Evolutionary conservation across 345 rosid genomes (phyloP), one percentile per base, ranked within the genome.

Genomic region (Sisymbrium irio): DNA sequence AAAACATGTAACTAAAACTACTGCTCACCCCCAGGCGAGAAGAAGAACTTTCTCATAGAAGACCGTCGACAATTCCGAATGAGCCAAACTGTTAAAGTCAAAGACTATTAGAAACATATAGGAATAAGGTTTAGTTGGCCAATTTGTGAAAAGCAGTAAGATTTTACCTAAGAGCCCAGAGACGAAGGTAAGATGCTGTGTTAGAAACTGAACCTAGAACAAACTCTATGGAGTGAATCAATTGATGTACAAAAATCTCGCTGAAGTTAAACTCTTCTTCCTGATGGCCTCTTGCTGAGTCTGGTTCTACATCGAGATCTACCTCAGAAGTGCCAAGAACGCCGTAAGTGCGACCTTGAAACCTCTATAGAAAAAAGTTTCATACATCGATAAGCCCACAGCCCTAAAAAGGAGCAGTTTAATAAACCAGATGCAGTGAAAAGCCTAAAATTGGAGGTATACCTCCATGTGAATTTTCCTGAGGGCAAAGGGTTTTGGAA

Each of bases 131-230:
- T 54, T 39, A 50, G 44, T 8, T 55, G 46, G 60, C 28, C 15
- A 20, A 19, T 3, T 41, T 9, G 51, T 17, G 2, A 41, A 6
- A 5, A 19, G 56, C 42, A 42, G 71, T 11, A 10, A 46, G 49
- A 54, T 22, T 41, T 41, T 82, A 88, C 98, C 98, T 94, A 78
- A 91, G 87, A 73, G 98, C 97, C 98, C 98, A 94, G 55, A 94
- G 96, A 74, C 98, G 97, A 83, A 94, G 97, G 83, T 91, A 94
- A 22, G 98, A 94, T 71, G 98, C 97, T 32, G 97, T 94, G 81
- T 94, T 94, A 58, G 98, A 94, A 73, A 94, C 97, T 74, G 98
- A 88, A 58, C 97, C 98, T 35, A 94, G 90, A 74, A 94, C 90
- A 68, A 91, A 91, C 82, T 94, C 98, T 74, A 94, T 91, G 62